Evolutionary conservation across 2,329 filamentous ascomycete species (phyloP), one percentile per base, ranked within the genome.

Genomic region (Cladosporium phlei): DNA sequence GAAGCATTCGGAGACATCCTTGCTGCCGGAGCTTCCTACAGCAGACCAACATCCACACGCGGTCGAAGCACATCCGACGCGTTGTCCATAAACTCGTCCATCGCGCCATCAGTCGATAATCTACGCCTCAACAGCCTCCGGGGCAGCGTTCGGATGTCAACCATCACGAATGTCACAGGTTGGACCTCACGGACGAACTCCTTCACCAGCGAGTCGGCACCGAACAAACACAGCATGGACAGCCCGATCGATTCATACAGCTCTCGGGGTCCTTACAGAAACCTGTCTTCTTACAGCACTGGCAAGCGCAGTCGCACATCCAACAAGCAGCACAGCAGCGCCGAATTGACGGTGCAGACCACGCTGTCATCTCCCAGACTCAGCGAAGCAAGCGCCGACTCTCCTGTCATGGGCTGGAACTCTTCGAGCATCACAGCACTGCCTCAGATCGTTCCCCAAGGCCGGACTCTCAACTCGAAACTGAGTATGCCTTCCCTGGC

Each of bases 71-170:
- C 38, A 2, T 56, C 56, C 3, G 59, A 60, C 30, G 42, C 54
- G 11, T 50, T 47, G 3, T 63, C 59, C 4, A 33, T 52, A 11
- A 50, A 34, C 27, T 63, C 59, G 3, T 60, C 59, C 2, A 46
- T 42, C 9, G 54, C 54, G 2, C 32, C 32, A 9, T 61, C 61
- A 16, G 52, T 56, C 6, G 56, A 62, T 3, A 57, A 60, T 42
- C 55, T 56, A 5, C 49, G 55, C 21, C 52, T 62, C 7, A 55
- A 58, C 39, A 59, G 52, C 27, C 43, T 62, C 6, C 59, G 58
- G 5, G 56, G 55, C 22, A 64, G 59, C 47, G 52, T 52, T 12
- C 54, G 59, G n/a, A 57, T 55, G n/a, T 62, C 60, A 8, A 53
- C 57, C 20, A 53, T 56, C n/a, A 61, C 60, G 33, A 28, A 47